phyloP scores from a whole-genome alignment of 2,329 filamentous ascomycete genomes.

The Ophiostoma populinum region DNA sequence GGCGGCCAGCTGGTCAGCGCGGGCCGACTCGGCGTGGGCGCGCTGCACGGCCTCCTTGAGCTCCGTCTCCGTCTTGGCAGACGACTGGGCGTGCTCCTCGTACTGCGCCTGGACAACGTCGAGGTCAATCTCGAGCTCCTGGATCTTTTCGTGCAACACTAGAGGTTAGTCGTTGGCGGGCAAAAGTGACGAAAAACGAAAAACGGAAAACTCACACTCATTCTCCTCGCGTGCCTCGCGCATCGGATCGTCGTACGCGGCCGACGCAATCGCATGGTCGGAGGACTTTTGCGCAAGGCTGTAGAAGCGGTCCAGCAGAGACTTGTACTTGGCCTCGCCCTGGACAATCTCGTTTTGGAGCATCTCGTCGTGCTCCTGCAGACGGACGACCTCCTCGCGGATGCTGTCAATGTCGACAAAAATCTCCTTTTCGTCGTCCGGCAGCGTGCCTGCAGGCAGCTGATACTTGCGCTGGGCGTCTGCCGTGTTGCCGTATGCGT shows the following conservation, averaged over 20 bases:
- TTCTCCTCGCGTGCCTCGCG: slow-evolving; percentile 8
- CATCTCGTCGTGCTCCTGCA: slow-evolving; percentile 14
- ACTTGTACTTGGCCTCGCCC: slow-evolving; percentile 11
- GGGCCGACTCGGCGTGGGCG: slow-evolving; percentile 2
- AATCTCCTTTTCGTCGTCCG: slow-evolving; percentile 12
- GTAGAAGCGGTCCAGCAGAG: slow-evolving; percentile 10
- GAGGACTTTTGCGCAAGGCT: slow-evolving; percentile 5
- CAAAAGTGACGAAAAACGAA: neutral
- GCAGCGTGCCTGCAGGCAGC: slow-evolving; percentile 8
- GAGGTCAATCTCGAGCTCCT: slow-evolving; percentile 9
- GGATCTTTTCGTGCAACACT: slow-evolving; percentile 7
- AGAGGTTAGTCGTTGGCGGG: neutral
- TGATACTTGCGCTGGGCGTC: slow-evolving; percentile 5
- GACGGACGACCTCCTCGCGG: slow-evolving; percentile 16
- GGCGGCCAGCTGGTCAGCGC: slow-evolving; percentile 4
- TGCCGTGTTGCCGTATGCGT: slow-evolving; percentile 5
- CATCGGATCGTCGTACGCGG: slow-evolving; percentile 4
- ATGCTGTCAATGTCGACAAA: slow-evolving; percentile 19
- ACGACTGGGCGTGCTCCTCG: slow-evolving; percentile 6
- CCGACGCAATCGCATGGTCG: slow-evolving; percentile 6
- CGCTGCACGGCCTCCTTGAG: slow-evolving; percentile 7
- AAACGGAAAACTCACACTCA: slow-evolving; percentile 4
- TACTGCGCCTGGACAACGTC: slow-evolving; percentile 7
- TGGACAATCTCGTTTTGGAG: slow-evolving; percentile 12
- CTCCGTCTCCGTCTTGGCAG: slow-evolving; percentile 1